Conservation (phyloP, 768 basidiomycete genomes). For the Pulveroboletus sp. region DNA sequence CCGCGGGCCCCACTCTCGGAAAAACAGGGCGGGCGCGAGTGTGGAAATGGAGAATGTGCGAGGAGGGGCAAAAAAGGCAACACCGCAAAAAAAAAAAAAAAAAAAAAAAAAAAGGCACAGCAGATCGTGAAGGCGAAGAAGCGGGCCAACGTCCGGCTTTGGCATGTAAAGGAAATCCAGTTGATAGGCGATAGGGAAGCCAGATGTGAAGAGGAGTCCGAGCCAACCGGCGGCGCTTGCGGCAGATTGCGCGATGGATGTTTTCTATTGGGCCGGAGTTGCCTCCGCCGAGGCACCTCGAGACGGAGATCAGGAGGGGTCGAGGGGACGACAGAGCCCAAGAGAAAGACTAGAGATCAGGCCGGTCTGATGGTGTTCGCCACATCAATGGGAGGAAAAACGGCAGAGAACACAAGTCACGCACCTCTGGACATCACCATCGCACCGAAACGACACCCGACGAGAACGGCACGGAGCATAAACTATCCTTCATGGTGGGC, state of each 20-base stretch:
- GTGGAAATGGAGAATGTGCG: slow-evolving; percentile 59
- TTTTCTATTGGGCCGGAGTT: slow-evolving; percentile 65
- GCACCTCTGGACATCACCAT: slow-evolving; percentile 58
- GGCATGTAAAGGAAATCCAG: slow-evolving; percentile 47
- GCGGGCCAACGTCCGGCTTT: too few species aligned
- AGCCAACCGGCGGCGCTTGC: slow-evolving; percentile 48
- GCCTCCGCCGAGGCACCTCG: slow-evolving; percentile 44
- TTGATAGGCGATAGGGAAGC: slow-evolving; percentile 57
- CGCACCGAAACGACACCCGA: slow-evolving; percentile 48
- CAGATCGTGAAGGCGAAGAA: slow-evolving; percentile 52
- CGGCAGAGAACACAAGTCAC: not conserved
- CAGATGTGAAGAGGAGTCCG: slow-evolving; percentile 56
- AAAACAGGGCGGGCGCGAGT: slow-evolving; percentile 59
- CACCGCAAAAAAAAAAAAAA: slow-evolving; percentile 38
- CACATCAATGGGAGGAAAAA: not conserved
- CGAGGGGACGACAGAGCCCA: slow-evolving; percentile 44
- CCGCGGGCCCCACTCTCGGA: too few species aligned
- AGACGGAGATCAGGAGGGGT: slow-evolving; percentile 51
- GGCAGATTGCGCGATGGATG: slow-evolving; percentile 10
- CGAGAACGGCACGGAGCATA: slow-evolving; percentile 47
- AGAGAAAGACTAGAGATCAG: slow-evolving; percentile 63
- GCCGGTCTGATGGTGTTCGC: slow-evolving; percentile 38
- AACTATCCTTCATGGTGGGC: slow-evolving; percentile 38
- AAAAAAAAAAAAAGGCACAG: slow-evolving; percentile 39
- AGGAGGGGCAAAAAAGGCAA: slow-evolving; percentile 63